phyloP scores from a whole-genome alignment of 2,329 filamentous ascomycete genomes.

The Colletotrichum sp. region DNA sequence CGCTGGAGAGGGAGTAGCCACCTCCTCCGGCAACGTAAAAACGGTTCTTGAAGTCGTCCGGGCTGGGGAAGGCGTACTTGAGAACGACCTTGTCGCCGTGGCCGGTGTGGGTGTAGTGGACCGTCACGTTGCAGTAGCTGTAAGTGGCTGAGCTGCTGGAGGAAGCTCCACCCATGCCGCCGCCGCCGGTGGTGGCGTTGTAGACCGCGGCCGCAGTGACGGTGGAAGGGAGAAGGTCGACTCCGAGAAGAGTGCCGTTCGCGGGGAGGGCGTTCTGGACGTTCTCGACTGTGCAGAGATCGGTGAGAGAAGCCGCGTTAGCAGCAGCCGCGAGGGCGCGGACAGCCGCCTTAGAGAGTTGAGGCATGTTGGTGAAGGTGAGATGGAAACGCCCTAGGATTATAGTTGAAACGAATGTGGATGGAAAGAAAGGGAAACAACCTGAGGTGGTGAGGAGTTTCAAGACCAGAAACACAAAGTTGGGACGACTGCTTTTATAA shows the following conservation, averaged over 20 bases:
- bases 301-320: conserved; percentile 21
- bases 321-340: conserved; percentile 13
- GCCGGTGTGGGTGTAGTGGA: conserved; percentile 49
- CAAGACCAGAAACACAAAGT: neutral
- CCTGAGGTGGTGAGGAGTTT: neutral
- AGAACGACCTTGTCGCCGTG: conserved; percentile 36
- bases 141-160: conserved; percentile 32
- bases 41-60: conserved; percentile 46
- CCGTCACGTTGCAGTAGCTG: conserved; percentile 51
- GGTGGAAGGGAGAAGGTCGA: conserved; percentile 27
- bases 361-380: neutral
- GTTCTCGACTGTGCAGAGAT: conserved; percentile 26
- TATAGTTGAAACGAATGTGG: neutral
- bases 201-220: conserved; percentile 1
- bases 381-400: neutral
- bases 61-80: conserved; percentile 47
- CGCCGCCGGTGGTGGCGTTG: conserved; percentile 27
- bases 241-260: conserved; percentile 27
- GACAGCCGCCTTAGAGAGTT: neutral
- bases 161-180: conserved; percentile 34
- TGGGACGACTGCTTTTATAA: neutral
- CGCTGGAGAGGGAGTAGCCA: conserved; percentile 36
- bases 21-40: conserved; percentile 51
- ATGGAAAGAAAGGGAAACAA: neutral
- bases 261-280: conserved; percentile 26